These are phyloP conservation scores for Candida odintsovae DNA, from an alignment of 805 yeast genomes.

Conservation along the genomic window DNA sequence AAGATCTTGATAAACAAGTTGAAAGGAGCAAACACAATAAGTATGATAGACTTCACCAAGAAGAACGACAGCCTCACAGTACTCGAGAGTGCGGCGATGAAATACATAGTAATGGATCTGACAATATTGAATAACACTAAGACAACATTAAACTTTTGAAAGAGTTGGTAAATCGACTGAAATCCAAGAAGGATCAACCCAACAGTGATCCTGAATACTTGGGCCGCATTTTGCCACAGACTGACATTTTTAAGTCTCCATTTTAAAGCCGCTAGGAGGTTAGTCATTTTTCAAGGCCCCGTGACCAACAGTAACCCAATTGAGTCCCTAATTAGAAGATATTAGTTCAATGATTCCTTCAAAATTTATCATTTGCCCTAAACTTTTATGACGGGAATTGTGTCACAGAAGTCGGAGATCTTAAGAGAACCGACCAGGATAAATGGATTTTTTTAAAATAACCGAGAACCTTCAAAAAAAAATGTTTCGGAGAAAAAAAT, in stretches of 20 bases:
- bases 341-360: too few relatives aligned
- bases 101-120: slow-evolving; percentile 2
- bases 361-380: too few relatives aligned
- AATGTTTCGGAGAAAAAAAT: too few relatives aligned
- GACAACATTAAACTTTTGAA: not conserved
- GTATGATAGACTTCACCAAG: not conserved
- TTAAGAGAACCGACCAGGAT: not conserved
- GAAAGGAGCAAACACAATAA: slow-evolving; percentile 17
- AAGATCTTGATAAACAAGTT: slow-evolving; percentile 13
- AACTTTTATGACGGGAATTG: not conserved
- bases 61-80: not conserved
- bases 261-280: not conserved
- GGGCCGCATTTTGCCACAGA: not conserved
- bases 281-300: not conserved
- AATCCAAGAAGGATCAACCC: not conserved
- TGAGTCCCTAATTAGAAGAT: not conserved
- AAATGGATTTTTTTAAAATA: too few relatives aligned
- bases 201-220: not conserved
- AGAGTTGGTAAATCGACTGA: not conserved
- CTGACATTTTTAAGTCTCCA: not conserved
- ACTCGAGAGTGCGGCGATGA: not conserved
- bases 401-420: not conserved
- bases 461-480: not conserved
- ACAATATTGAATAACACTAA: not conserved
- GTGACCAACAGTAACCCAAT: not conserved